Evolutionary conservation across 495 filamentous ascomycete genomes (phyloP).

Genomic region (Aspergillus campestris): DNA sequence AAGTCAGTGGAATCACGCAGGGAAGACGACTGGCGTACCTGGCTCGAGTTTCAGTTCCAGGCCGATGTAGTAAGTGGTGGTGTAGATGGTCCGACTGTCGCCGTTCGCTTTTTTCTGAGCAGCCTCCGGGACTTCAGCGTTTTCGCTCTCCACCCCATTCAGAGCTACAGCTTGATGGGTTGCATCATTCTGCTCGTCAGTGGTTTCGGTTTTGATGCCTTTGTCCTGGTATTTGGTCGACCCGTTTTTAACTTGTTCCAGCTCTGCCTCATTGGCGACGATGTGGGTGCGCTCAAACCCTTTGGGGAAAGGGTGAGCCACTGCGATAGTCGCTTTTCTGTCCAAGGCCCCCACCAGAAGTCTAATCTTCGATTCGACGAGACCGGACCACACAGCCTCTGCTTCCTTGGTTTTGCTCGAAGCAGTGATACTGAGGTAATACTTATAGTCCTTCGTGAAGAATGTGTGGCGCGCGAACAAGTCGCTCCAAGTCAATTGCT

Average conservation of each 20-base stretch:
- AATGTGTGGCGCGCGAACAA: constrained; percentile 83
- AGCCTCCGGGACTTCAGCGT: constrained; percentile 32
- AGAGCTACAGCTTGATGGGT: constrained; percentile 43
- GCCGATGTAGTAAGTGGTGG: constrained; percentile 83
- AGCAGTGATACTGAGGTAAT: constrained; percentile 85
- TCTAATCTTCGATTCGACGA: constrained; percentile 87
- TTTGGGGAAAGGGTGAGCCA: constrained; percentile 90
- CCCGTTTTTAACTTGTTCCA: constrained; percentile 61
- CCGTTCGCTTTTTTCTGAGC: constrained; percentile 28
- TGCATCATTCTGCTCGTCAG: constrained; percentile 48
- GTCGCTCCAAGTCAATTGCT: constrained; percentile 72
- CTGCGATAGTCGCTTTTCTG: constrained; percentile 57
- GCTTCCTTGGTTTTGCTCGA: constrained; percentile 78
- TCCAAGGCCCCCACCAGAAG: constrained; percentile 76
- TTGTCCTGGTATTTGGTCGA: constrained; percentile 59
- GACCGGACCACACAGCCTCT: constrained; percentile 78
- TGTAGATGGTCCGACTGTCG: constrained; percentile 54
- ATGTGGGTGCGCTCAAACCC: constrained; percentile 75
- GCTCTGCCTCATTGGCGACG: constrained; percentile 62
- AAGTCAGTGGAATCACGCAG: constrained; percentile 15
- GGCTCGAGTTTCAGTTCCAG: constrained; percentile 49
- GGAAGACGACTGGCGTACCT: constrained; percentile 15
- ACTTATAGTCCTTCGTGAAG: constrained; percentile 87
- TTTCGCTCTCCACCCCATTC: constrained; percentile 40
- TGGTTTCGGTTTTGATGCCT: constrained; percentile 50